phyloP scores from a whole-genome alignment of 2,329 filamentous ascomycete species.

The Ophiostoma ips region DNA sequence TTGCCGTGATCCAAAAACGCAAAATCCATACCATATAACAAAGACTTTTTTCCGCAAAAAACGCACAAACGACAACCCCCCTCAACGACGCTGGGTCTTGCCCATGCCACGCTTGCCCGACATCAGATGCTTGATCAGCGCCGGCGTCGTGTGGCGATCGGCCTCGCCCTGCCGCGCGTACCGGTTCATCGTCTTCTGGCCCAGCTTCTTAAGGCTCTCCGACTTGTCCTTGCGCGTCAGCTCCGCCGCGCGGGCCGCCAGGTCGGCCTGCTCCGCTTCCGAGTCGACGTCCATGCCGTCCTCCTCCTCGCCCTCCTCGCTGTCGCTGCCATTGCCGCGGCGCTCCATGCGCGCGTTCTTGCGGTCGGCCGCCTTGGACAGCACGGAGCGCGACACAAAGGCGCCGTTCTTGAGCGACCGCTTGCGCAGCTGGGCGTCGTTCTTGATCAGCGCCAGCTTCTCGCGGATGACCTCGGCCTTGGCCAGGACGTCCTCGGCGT shows the following conservation, averaged over 20 bases:
- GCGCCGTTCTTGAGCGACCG: constrained; percentile 97
- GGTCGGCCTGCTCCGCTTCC: constrained; percentile 27
- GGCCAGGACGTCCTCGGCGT: constrained; percentile 73
- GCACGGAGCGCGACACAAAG: constrained; percentile 65
- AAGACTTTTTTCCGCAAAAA: neutral
- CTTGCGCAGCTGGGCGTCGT: constrained; percentile 77
- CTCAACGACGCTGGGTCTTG: constrained; percentile 63
- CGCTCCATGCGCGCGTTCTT: constrained; percentile 11
- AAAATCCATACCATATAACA: neutral
- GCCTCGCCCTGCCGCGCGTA: constrained; percentile 95
- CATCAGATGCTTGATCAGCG: constrained; percentile 82
- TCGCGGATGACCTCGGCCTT: constrained; percentile 94
- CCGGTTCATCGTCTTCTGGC: constrained; percentile 97
- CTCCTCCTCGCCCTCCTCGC: constrained; percentile 45
- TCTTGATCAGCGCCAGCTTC: constrained; percentile 83
- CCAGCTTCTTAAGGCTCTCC: constrained; percentile 73
- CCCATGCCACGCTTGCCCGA: constrained; percentile 88
- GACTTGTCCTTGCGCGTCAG: constrained; percentile 57
- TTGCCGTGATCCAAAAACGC: neutral
- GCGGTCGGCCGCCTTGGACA: constrained; percentile 46
- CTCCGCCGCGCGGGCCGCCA: constrained; percentile 38
- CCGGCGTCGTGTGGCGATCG: constrained; percentile 73
- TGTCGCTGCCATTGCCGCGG: constrained; percentile 50
- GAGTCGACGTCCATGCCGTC: constrained; percentile 65
- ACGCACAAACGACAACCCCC: neutral